Base-by-base conservation (phyloP, 2,329 filamentous ascomycete genomes). In the Hymenoscyphus infarciens region DNA sequence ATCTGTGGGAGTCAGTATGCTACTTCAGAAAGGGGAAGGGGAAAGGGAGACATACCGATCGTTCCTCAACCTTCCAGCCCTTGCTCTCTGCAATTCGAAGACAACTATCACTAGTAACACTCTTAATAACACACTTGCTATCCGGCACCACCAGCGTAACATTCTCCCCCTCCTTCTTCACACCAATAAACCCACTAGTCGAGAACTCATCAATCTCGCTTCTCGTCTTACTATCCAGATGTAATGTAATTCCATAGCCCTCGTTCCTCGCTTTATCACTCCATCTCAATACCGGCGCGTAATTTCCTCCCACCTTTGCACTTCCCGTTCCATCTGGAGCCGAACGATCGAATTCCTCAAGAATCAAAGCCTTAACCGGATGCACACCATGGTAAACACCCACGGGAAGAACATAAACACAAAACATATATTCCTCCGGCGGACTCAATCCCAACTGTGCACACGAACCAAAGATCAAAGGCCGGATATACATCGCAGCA, bases 261-360 rank as follows among this genome's bases (percentile, higher is more conserved):
- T 91, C 84, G 19, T 81, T 79, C 63, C 88, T 81, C 0, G 95
- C 94, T 72, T 84, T 88, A 71, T 96, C 92, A 73, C 91, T 96
- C 83, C 91, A 92, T 61, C 90, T 83, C 72, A 98, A 78, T 5
- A 98, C 94, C 2, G 94, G 94, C 10, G 93, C 94, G 74, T 98
- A 98, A 79, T 98, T 98, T 15, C 94, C 95, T 29, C 95, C 94
- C 2, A 98, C 84, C 79, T 98, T 98, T n/a, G 92, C 94, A 66
- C 86, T 88, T 0, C 94, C 94, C 0, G 91, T 96, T 0, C 94
- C 94, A 71, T 92, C 86, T 0, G 95, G 94, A n/a, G 94, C 94
- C 0, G 93, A 86, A 33, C 94, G 90, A 76, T 98, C 94, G 74
- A 98, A 98, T 33, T 95, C 89, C 72, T 98, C 94, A 2, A 98